phyloP scores from a whole-genome alignment of 2,329 filamentous ascomycete genomes.

The Chaetomiaceae sp. region DNA sequence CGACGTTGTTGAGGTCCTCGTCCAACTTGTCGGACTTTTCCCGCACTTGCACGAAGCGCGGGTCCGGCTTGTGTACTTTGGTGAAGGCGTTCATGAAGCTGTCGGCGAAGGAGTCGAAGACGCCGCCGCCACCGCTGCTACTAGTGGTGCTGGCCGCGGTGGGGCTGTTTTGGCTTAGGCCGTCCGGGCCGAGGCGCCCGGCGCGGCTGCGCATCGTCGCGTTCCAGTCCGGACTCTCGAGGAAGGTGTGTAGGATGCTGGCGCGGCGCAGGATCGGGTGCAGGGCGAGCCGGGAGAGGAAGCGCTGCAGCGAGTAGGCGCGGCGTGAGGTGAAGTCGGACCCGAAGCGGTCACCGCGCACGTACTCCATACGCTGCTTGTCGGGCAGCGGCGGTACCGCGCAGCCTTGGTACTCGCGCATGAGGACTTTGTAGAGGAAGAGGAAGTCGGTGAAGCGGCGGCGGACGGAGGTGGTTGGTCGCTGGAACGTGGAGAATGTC shows the following conservation, averaged over 20 bases:
- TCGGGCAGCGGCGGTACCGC: conserved; percentile 92
- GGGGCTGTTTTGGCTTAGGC: conserved; percentile 38
- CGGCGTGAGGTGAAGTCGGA: conserved; percentile 84
- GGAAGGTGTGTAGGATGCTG: conserved; percentile 76
- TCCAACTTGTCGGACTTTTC: conserved; percentile 91
- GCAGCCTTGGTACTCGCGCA: conserved; percentile 80
- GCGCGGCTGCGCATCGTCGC: conserved; percentile 81
- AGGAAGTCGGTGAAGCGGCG: conserved; percentile 97
- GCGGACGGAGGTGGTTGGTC: conserved; percentile 69
- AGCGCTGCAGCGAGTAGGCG: conserved; percentile 85
- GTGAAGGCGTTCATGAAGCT: conserved; percentile 96
- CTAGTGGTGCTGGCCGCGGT: neutral
- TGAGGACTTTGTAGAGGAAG: conserved; percentile 88
- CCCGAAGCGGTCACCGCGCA: conserved; percentile 91
- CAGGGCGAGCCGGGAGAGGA: conserved; percentile 76
- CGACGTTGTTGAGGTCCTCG: conserved; percentile 85
- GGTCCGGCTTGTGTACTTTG: conserved; percentile 92
- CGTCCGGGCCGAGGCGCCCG: conserved; percentile 41
- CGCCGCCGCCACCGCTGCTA: conserved; percentile 48
- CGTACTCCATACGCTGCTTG: conserved; percentile 99
- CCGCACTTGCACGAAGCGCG: conserved; percentile 87
- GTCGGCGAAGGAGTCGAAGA: conserved; percentile 93
- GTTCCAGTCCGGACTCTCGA: conserved; percentile 95
- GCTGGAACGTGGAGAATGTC: conserved; percentile 89
- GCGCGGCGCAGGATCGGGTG: conserved; percentile 85